These are phyloP conservation scores for Pseudogymnoascus destructans DNA, from an alignment of 2,329 filamentous ascomycete genomes.

Conservation along the genomic window DNA sequence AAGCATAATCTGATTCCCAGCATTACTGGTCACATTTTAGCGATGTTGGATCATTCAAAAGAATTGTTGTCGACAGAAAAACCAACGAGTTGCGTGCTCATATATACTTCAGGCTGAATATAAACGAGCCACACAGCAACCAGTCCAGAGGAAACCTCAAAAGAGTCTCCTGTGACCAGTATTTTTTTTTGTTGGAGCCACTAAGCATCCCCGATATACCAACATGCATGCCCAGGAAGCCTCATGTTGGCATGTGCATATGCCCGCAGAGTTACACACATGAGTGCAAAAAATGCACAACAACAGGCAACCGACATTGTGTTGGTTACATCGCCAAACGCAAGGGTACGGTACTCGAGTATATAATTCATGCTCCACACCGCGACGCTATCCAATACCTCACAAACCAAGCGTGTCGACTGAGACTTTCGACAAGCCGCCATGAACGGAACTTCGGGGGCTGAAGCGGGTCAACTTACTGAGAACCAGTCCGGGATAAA, in stretches of 20 bases:
- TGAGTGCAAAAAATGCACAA: neutral
- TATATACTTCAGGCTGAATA: neutral
- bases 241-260: neutral
- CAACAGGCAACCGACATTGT: neutral
- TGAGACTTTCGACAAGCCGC: neutral
- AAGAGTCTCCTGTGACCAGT: neutral
- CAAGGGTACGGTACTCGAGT: neutral
- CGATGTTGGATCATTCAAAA: neutral
- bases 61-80: neutral
- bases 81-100: neutral
- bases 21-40: neutral
- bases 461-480: neutral
- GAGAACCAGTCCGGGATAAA: neutral
- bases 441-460: neutral
- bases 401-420: neutral
- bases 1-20: neutral
- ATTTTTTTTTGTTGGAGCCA: neutral
- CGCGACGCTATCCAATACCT: neutral
- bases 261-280: neutral
- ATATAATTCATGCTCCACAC: conserved; percentile 3
- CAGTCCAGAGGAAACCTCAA: neutral
- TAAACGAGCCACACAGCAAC: neutral
- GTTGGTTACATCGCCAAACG: neutral
- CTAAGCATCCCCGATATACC: neutral
- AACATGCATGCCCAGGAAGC: neutral